Evolutionary conservation across 768 basidiomycete genomes (phyloP), one percentile per base, ranked within the genome.

Genomic region (Scleroderma citrinum): DNA sequence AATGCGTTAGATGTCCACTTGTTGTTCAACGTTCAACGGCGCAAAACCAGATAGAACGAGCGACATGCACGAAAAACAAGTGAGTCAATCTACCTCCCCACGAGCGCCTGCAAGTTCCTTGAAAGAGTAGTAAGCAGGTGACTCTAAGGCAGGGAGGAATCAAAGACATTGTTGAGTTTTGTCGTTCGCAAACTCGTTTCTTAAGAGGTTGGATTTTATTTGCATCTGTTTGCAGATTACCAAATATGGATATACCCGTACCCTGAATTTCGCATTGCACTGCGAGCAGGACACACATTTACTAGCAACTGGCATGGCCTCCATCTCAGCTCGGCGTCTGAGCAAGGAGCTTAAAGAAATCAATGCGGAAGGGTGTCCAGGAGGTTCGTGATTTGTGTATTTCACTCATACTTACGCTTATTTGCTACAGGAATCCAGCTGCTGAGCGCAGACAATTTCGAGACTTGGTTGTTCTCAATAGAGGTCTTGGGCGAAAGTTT

Each of bases 401-500:
- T 11, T 17, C 14, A 32, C 24, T 12, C 17, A 35, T n/a, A 38
- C 36, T 45, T 32, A 26, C 14, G 35, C 37, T 56, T 20, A 51
- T 52, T n/a, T 16, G 26, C 14, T 13, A 46, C 59, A 87, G 89
- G 91, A 32, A 89, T 92, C 57, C 77, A 70, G 49, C 75, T 92
- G 21, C 59, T 87, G 36, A 75, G 76, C 46, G 87, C 89, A 4
- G 86, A 91, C 46, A 82, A 92, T 69, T 83, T 91, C 57, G 68
- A 76, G 54, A 82, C 76, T 24, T 93, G 91, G 91, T 65, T 74
- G 58, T 81, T 93, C 60, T 76, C 82, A 3, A 81, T 93, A 60
- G 81, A 89, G 64, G 85, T 92, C 46, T 77, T 91, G 72, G 92
- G 92, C 20, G 86, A 93, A 48, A 86, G 83, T 37, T 62, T 85